phyloP scores from a whole-genome alignment of 164 flowering plant species.

The Cinnamomum chago region DNA sequence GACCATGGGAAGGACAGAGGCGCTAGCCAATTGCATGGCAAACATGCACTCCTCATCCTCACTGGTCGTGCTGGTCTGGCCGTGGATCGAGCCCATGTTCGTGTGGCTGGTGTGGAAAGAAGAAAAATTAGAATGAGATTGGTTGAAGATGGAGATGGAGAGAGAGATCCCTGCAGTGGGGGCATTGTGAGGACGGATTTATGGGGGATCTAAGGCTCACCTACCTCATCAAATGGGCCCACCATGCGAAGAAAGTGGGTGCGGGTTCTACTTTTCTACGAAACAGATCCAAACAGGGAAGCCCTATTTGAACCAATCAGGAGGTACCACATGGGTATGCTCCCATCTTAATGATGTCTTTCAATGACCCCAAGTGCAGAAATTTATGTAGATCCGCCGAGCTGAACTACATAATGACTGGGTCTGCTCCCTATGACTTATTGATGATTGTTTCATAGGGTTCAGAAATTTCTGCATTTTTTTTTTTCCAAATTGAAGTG shows the following conservation, averaged over 20 bases:
- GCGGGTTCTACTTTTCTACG: neutral
- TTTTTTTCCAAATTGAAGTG: no score
- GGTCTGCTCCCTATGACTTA: no score
- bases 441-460: no score
- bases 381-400: no score
- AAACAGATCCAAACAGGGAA: no score
- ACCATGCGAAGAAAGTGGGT: neutral
- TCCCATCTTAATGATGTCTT: no score
- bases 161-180: neutral
- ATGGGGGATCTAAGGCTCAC: neutral
- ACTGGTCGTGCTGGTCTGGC: slow-evolving; percentile 1
- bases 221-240: neutral
- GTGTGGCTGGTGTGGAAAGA: neutral
- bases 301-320: no score
- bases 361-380: no score
- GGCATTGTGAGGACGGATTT: neutral
- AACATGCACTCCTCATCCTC: slow-evolving; percentile 47
- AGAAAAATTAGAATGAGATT: neutral
- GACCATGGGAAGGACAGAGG: slow-evolving; percentile 68
- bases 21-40: slow-evolving; percentile 62
- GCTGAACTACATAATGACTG: no score
- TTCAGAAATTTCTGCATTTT: no score
- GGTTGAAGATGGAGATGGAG: neutral
- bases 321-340: no score
- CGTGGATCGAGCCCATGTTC: neutral